Percentiles rank a stretch among this genome's conserved stretches.
Evolutionary conservation across 164 flowering plant species (phyloP).

Genomic region (Pachysandra terminalis): DNA sequence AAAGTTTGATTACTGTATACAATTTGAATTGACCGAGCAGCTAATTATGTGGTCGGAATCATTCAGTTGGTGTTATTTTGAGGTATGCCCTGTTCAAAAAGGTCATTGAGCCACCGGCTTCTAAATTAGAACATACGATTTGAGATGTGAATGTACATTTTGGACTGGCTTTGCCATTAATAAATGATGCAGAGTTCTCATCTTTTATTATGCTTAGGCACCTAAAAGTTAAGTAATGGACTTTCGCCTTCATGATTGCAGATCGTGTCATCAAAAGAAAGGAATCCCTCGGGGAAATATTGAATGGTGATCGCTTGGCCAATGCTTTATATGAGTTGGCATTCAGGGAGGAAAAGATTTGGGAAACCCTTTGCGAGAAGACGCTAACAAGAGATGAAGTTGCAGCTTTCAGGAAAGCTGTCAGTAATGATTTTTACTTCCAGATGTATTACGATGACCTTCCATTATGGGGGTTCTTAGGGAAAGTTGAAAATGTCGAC

Average conservation of each 20-base stretch:
- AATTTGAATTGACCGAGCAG: neutral
- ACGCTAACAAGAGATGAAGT: constrained; percentile 42
- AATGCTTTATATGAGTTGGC: constrained; percentile 47
- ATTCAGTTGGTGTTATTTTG: neutral
- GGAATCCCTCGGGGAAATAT: constrained; percentile 70
- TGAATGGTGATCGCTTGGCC: constrained; percentile 70
- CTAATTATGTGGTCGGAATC: constrained; percentile 1
- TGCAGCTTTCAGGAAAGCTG: constrained; percentile 54
- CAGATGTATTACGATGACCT: constrained; percentile 88
- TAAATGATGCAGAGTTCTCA: neutral
- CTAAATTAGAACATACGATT: neutral
- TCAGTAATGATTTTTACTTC: constrained; percentile 62
- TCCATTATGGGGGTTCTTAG: constrained; percentile 83
- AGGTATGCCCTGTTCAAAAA: neutral
- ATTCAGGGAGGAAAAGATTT: constrained; percentile 45
- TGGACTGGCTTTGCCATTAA: neutral
- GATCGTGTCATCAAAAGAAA: constrained; percentile 42
- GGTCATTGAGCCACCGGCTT: neutral
- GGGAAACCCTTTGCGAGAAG: constrained; percentile 44
- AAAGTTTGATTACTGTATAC: neutral
- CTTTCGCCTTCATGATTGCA: constrained; percentile 25
- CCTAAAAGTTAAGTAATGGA: neutral
- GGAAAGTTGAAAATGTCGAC: constrained; percentile 51
- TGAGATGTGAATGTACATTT: neutral
- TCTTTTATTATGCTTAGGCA: neutral